Conservation (phyloP, 257 asterid species). For the Echites panduratus region DNA sequence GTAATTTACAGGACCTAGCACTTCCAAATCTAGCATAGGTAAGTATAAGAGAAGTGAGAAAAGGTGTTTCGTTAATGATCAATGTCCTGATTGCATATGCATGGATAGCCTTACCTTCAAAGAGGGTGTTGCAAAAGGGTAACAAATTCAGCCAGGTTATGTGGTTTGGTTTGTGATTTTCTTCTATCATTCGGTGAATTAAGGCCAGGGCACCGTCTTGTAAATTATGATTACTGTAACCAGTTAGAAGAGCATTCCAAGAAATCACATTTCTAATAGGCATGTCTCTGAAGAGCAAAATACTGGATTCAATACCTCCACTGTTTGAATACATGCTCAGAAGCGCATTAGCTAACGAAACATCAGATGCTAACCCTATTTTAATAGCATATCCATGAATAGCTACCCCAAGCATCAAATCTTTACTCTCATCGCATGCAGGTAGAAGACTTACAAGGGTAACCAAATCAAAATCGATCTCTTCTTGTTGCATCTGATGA, state of each 20-base stretch:
- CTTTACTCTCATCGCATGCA: conserved; percentile 45
- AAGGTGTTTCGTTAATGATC: conserved; percentile 37
- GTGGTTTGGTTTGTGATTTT: conserved; percentile 35
- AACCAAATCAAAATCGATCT: conserved; percentile 37
- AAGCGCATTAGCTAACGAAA: conserved; percentile 43
- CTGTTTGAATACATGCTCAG: conserved; percentile 50
- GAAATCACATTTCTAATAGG: conserved; percentile 36
- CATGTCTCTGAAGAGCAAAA: conserved; percentile 27
- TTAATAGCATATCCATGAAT: conserved; percentile 39
- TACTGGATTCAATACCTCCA: conserved; percentile 44
- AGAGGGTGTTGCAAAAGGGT: conserved; percentile 35
- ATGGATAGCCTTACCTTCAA: conserved; percentile 51
- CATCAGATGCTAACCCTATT: conserved; percentile 27
- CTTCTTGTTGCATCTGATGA: conserved; percentile 42
- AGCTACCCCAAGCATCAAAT: conserved; percentile 47
- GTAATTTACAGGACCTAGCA: conserved; percentile 24
- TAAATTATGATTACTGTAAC: conserved; percentile 40
- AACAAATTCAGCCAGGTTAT: conserved; percentile 49
- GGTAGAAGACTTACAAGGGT: conserved; percentile 47
- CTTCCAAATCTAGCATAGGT: conserved; percentile 46
- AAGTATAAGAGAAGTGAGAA: conserved; percentile 52
- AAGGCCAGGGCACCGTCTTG: conserved; percentile 27
- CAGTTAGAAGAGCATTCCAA: conserved; percentile 44
- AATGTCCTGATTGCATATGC: conserved; percentile 32
- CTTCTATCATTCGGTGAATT: conserved; percentile 30